Evolutionary conservation across 108 stramenopile genomes (phyloP), one percentile per base, ranked within the genome.

Genomic region (Skeletonema grethae): DNA sequence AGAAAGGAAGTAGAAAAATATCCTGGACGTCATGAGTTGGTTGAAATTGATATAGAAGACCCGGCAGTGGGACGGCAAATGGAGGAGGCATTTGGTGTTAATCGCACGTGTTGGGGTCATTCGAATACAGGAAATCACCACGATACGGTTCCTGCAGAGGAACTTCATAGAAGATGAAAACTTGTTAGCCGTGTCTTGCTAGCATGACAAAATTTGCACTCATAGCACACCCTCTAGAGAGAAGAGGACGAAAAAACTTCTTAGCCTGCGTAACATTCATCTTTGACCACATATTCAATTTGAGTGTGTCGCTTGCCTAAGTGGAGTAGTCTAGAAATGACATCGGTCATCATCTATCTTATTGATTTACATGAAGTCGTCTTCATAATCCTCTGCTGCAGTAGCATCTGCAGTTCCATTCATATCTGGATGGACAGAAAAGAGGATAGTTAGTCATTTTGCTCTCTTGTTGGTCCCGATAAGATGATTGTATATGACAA

Each of bases 301-400:
- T 28, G 25, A 28, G 0, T 28, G 25, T 28, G 1, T n/a, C n/a
- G n/a, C n/a, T 28, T 28, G 25, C 25, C 25, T 28, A 28, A 28
- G 25, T 28, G 1, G 25, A 28, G 25, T 28, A 28, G 25, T 28
- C 25, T 28, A 1, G 25, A 28, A 28, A 28, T 28, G 25, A 1
- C 25, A 28, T 28, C 0, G 25, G 25, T 28, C 25, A 28, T n/a
- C 15, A 28, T n/a, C 15, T 43, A n/a, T 43, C n/a, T 43, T 43
- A 43, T n/a, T 43, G 13, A n/a, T n/a, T 28, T 69, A 80, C 68
- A 80, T 72, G 63, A 80, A 80, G 60, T 80, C 79, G 45, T 80
- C 79, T 59, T 80, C 79, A 67, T 87, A 94, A 65, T 90, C 93
- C 80, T 94, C 90, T 59, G 93, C 93, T 35, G 93, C 93, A 15